Conservation (phyloP, 1,139 yeast genomes). For the Saccharomyces uvarum region DNA sequence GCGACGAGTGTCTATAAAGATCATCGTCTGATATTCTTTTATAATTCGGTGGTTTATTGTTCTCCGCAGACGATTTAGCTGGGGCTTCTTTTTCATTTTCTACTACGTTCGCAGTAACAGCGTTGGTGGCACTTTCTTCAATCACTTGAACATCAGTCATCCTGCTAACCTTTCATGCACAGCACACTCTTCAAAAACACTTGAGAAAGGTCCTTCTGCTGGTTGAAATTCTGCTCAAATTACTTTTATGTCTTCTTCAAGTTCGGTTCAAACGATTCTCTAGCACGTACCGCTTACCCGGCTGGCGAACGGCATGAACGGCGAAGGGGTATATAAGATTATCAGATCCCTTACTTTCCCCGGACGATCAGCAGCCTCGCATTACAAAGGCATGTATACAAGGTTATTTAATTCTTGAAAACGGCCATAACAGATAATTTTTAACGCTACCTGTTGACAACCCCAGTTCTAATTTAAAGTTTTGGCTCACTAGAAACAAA, state of each 20-base stretch:
- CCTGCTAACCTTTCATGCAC: not conserved
- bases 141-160: not conserved
- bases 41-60: conserved; percentile 16
- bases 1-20: conserved; percentile 77
- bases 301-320: not conserved
- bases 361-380: not conserved
- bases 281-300: not conserved
- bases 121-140: not conserved
- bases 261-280: not conserved
- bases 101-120: not conserved
- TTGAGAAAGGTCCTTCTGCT: not conserved
- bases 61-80: not conserved
- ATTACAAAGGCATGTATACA: not conserved
- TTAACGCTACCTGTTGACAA: not conserved
- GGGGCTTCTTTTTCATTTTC: not conserved
- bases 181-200: not conserved
- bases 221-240: not conserved
- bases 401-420: not conserved
- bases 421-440: not conserved
- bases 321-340: not conserved
- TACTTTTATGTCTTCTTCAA: not conserved
- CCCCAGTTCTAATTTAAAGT: not conserved
- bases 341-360: not conserved
- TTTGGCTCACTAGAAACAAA: not conserved
- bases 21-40: conserved; percentile 61